Evolutionary conservation across 805 yeast genomes (phyloP).

Genomic region (Blastobotrys robertii): DNA sequence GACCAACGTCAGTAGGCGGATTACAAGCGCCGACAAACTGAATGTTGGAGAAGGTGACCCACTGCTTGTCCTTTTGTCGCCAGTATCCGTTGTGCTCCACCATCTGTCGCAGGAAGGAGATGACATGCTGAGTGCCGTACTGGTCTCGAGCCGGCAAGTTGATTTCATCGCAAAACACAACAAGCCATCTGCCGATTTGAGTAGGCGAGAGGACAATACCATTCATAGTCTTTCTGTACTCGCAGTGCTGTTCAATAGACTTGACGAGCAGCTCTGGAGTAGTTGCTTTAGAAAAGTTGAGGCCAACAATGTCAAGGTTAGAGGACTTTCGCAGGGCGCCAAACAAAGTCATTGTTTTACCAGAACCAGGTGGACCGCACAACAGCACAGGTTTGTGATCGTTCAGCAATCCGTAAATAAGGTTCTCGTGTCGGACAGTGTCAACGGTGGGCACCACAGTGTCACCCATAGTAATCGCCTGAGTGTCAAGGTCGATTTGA

Average conservation of each 20-base stretch:
- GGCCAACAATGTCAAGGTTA: conserved; percentile 48
- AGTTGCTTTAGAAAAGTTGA: conserved; percentile 80
- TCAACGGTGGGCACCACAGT: conserved; percentile 71
- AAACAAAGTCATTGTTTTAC: conserved; percentile 85
- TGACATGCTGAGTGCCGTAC: conserved; percentile 64
- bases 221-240: conserved; percentile 39
- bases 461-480: conserved; percentile 50
- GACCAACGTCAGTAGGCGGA: conserved; percentile 74
- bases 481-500: conserved; percentile 40
- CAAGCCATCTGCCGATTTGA: conserved; percentile 56
- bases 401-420: conserved; percentile 47
- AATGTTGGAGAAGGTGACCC: conserved; percentile 57
- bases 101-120: conserved; percentile 64
- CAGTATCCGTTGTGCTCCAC: conserved; percentile 72
- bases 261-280: conserved; percentile 49
- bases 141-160: conserved; percentile 67
- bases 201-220: conserved; percentile 54
- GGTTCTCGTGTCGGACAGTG: conserved; percentile 54
- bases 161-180: conserved; percentile 85
- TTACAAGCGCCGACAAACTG: conserved; percentile 96
- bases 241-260: conserved; percentile 65
- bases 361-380: conserved; percentile 97
- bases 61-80: conserved; percentile 45
- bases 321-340: conserved; percentile 53
- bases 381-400: conserved; percentile 54